Conservation (phyloP, 176 grass and related monocot genomes). For the Puccinellia tenuiflora region DNA sequence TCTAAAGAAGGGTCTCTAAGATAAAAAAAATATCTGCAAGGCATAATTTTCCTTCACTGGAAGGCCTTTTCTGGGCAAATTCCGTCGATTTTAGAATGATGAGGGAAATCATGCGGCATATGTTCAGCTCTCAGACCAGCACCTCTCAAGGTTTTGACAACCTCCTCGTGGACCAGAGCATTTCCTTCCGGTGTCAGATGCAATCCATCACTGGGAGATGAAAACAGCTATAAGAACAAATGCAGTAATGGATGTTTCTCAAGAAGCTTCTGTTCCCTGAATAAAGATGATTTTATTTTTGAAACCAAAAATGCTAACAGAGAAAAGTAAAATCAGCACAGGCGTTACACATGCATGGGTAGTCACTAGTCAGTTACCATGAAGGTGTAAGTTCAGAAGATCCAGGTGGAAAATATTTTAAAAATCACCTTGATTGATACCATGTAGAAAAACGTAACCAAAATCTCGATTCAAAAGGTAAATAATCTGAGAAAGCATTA, state of each 20-base stretch:
- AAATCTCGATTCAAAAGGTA: background rate
- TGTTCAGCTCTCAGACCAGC: conserved; percentile 56
- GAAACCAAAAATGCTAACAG: background rate
- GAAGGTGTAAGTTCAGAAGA: background rate
- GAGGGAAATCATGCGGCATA: conserved; percentile 70
- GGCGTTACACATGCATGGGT: background rate
- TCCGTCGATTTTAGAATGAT: conserved; percentile 63
- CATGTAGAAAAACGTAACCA: background rate
- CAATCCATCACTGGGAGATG: conserved; percentile 62
- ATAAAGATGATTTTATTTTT: background rate
- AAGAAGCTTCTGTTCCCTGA: background rate
- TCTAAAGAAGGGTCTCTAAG: background rate
- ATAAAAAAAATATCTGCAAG: background rate
- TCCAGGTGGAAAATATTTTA: background rate
- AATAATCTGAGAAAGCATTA: conserved; percentile 10
- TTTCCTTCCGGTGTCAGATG: conserved; percentile 80
- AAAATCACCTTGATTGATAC: background rate
- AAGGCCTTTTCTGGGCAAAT: conserved; percentile 56
- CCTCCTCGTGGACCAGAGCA: conserved; percentile 55
- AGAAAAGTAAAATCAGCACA: background rate
- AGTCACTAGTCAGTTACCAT: background rate
- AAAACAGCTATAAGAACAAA: background rate
- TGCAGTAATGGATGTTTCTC: background rate
- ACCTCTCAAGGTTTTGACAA: conserved; percentile 40
- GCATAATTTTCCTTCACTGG: conserved; percentile 32